Percentiles rank a stretch among this genome's conserved stretches.
Evolutionary conservation across 805 yeast genomes (phyloP).

Genomic region (Yamadazyma nakazawae): DNA sequence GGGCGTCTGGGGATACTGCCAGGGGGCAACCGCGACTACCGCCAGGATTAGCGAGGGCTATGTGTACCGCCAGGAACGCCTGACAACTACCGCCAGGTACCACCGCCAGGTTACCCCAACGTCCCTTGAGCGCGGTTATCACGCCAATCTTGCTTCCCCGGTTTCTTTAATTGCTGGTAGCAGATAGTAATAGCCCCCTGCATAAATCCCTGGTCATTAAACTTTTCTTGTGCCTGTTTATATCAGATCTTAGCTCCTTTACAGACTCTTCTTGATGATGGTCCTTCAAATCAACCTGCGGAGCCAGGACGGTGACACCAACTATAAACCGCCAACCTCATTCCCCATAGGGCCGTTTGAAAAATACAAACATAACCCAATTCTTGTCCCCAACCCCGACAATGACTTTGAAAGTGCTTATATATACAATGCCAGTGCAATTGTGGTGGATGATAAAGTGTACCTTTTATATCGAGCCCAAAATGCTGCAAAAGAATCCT

Average conservation of each 20-base stretch:
- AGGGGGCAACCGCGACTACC: no score
- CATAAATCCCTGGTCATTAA: neutral
- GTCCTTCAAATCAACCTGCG: slow-evolving; percentile 25
- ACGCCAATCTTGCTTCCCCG: no score
- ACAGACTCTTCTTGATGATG: slow-evolving; percentile 15
- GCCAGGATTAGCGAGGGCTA: no score
- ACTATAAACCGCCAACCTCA: slow-evolving; percentile 30
- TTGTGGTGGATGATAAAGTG: slow-evolving; percentile 36
- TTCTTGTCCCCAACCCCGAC: slow-evolving; percentile 35
- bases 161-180: no score
- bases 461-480: slow-evolving; percentile 40
- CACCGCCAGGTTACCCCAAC: no score
- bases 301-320: slow-evolving; percentile 28
- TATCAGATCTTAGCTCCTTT: neutral
- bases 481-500: slow-evolving; percentile 27
- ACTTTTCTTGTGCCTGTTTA: neutral
- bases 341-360: slow-evolving; percentile 43
- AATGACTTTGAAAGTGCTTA: slow-evolving; percentile 37
- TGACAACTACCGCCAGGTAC: no score
- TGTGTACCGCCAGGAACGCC: no score
- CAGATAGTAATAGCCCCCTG: neutral
- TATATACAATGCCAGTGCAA: slow-evolving; percentile 41
- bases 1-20: no score
- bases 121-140: no score
- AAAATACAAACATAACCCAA: slow-evolving; percentile 35